Conservation (phyloP, 352 stramenopile species). For the Phytophthora parvispora region DNA sequence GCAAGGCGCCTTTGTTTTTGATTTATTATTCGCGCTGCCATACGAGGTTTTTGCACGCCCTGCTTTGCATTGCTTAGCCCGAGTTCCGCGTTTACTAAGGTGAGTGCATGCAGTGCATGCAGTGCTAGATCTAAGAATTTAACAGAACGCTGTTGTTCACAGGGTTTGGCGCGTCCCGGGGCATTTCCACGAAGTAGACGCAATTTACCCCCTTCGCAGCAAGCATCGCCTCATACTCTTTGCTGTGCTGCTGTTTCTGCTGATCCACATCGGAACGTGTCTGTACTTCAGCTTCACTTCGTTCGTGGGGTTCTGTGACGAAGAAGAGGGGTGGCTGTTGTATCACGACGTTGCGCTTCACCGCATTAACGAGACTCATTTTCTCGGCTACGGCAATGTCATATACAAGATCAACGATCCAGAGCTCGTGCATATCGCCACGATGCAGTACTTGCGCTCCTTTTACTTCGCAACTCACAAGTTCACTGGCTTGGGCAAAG, state of each 20-base stretch:
- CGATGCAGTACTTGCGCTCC: slow-evolving; percentile 52
- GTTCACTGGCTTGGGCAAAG: slow-evolving; percentile 48
- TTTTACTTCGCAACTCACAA: slow-evolving; percentile 54
- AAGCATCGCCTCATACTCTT: slow-evolving; percentile 26
- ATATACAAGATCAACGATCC: slow-evolving; percentile 9
- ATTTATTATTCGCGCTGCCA: slow-evolving; percentile 49
- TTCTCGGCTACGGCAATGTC: slow-evolving; percentile 2
- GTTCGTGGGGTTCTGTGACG: slow-evolving; percentile 32
- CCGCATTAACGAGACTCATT: slow-evolving; percentile 20
- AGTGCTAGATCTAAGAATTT: too few relatives aligned
- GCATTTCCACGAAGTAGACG: slow-evolving; percentile 43
- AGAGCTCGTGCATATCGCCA: slow-evolving; percentile 15
- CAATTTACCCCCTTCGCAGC: slow-evolving; percentile 19
- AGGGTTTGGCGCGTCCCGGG: slow-evolving; percentile 41
- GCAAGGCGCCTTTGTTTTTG: slow-evolving; percentile 27
- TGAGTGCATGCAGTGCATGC: too few relatives aligned
- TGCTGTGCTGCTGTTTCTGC: slow-evolving; percentile 26
- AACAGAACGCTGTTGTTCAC: too few relatives aligned
- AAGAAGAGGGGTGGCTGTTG: slow-evolving; percentile 37
- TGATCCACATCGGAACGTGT: slow-evolving; percentile 46
- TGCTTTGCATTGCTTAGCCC: slow-evolving; percentile 12
- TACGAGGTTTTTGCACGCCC: slow-evolving; percentile 36
- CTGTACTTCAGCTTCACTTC: slow-evolving; percentile 47
- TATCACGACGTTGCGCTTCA: slow-evolving; percentile 34
- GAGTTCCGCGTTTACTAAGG: slow-evolving; percentile 26